These are phyloP conservation scores for Sambucus nigra DNA, from an alignment of 129 eudicot species.

Conservation along the genomic window DNA sequence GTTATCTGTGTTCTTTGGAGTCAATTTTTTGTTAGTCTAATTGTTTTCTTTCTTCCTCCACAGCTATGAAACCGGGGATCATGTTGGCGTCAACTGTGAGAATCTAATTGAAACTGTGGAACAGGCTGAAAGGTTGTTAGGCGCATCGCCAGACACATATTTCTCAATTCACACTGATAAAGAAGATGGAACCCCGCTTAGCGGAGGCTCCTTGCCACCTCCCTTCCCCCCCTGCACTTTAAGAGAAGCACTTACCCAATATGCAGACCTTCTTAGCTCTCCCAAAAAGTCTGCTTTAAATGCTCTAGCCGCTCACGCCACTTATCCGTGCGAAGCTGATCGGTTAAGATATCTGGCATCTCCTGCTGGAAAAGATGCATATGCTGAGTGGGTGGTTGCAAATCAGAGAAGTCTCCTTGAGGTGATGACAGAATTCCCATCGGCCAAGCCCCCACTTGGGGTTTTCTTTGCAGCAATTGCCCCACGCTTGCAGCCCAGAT, in stretches of 20 bases:
- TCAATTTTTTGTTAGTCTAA: background rate
- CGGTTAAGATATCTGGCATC: constrained; percentile 72
- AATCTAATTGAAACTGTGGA: constrained; percentile 63
- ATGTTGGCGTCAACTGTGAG: constrained; percentile 81
- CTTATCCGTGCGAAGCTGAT: constrained; percentile 72
- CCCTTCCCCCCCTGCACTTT: constrained; percentile 81
- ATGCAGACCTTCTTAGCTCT: constrained; percentile 72
- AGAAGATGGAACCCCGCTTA: constrained; percentile 65
- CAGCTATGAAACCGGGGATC: constrained; percentile 90
- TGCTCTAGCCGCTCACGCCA: constrained; percentile 83
- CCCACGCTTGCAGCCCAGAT: too few relatives aligned
- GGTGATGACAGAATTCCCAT: too few relatives aligned
- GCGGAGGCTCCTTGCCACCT: constrained; percentile 70
- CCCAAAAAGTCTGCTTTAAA: too few relatives aligned
- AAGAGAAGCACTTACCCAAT: constrained; percentile 55
- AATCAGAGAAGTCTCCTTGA: too few relatives aligned
- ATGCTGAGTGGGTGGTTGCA: too few relatives aligned
- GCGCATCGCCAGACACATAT: constrained; percentile 40
- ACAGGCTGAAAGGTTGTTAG: constrained; percentile 59
- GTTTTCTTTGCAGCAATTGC: too few relatives aligned
- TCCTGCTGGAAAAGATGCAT: constrained; percentile 94
- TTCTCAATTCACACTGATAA: constrained; percentile 65
- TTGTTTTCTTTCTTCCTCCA: background rate
- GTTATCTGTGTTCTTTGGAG: too few relatives aligned
- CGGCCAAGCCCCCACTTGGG: too few relatives aligned